Base-by-base conservation (phyloP, 768 basidiomycete genomes). In the Suillus brevipes region DNA sequence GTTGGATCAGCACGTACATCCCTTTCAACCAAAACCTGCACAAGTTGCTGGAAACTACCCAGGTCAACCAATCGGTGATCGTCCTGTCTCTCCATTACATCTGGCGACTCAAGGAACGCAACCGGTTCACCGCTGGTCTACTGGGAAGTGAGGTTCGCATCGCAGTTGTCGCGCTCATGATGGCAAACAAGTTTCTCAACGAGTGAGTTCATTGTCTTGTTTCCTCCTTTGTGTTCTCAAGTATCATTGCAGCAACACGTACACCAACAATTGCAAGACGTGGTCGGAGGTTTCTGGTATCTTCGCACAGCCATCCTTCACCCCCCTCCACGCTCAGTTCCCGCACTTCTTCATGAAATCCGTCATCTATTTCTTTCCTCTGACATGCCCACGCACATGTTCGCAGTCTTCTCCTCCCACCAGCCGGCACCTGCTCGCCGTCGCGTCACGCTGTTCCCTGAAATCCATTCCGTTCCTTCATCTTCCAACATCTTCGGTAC, bases 111-210 rank as follows among this genome's bases (percentile, higher is more conserved):
- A 95, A 93, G 76, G 85, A 86, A 69, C 85, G 86, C 67, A 91
- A 92, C 78, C 80, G 82, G 25, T 86, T 84, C 68, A 90, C 90
- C 2, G 82, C 85, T 23, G 90, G 91, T 4, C 85, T 90, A 66
- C 81, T 87, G 0, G 95, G 95, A 16, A 92, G 89, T 71, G 95
- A 97, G 82, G 93, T 91, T 76, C 83, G 92, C 63, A 90, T 97
- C 53, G 89, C 94, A 2, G 91, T 98, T 0, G 91, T 92, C 7
- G 92, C 89, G 4, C 78, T 99, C 66, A 96, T 99, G 90, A 87
- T 98, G 85, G 94, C 92, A 40, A 99, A 99, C 81, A 99, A 99
- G 80, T 96, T 94, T 74, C 81, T 98, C 65, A 96, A 98, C 74
- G 94, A 97, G 95, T 95, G 73, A 69, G 93, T 84, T 10, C 31